Conservation (phyloP, 805 yeast genomes). For the Pichia pseudocactophila region DNA sequence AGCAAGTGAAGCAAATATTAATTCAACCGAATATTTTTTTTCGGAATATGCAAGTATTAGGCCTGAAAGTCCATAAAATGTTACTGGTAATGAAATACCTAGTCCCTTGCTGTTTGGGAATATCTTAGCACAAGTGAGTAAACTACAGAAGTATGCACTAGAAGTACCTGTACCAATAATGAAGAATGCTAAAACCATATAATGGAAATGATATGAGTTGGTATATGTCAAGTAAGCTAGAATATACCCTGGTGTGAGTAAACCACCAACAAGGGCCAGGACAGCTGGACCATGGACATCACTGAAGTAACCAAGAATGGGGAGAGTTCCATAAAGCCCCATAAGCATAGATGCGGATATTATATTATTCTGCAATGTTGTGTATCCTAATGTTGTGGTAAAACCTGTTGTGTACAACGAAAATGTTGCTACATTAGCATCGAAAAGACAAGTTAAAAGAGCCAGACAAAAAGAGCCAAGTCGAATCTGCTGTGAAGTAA, state of each 20-base stretch:
- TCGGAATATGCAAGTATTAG: conserved; percentile 52
- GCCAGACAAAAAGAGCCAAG: conserved; percentile 48
- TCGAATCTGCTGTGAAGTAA: conserved; percentile 36
- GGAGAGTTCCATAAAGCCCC: conserved; percentile 81
- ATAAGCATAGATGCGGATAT: conserved; percentile 66
- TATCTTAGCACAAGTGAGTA: conserved; percentile 78
- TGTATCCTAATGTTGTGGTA: conserved; percentile 45
- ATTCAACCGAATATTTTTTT: conserved; percentile 35
- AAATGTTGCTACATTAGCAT: conserved; percentile 78
- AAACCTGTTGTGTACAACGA: conserved; percentile 72
- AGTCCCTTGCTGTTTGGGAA: conserved; percentile 68
- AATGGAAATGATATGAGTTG: conserved; percentile 14
- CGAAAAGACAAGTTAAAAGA: conserved; percentile 55
- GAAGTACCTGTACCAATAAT: conserved; percentile 67
- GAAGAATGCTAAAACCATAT: conserved; percentile 42
- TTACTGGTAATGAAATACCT: conserved; percentile 81
- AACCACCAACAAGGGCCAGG: conserved; percentile 50
- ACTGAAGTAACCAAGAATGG: conserved; percentile 71
- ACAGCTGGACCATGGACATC: conserved; percentile 81
- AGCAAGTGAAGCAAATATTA: conserved; percentile 46
- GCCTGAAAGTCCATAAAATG: conserved; percentile 79
- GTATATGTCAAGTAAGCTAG: conserved; percentile 33
- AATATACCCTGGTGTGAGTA: conserved; percentile 63
- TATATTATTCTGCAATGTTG: conserved; percentile 57
- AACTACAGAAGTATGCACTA: conserved; percentile 58